Conservation (phyloP, 257 asterid species). For the Nicotiana tabacum region DNA sequence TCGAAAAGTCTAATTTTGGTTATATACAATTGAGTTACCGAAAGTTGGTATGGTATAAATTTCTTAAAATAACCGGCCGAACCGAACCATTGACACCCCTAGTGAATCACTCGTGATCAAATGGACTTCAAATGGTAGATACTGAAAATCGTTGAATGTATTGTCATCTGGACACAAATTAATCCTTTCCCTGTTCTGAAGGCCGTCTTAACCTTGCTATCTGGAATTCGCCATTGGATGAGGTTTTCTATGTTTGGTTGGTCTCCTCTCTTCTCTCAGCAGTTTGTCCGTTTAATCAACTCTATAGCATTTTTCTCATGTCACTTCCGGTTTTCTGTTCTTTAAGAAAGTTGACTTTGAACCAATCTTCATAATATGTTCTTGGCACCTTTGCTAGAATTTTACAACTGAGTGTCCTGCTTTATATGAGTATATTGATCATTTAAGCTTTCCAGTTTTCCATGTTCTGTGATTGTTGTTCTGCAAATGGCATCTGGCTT, state of each 20-base stretch:
- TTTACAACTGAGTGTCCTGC: neutral
- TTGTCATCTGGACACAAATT: neutral
- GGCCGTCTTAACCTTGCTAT: neutral
- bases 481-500: neutral
- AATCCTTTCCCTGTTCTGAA: neutral
- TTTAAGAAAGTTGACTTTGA: neutral
- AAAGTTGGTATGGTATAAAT: no score
- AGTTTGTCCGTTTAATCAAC: conserved; percentile 6
- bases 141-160: neutral
- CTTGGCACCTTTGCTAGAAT: neutral
- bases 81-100: no score
- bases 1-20: no score
- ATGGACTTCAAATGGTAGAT: neutral
- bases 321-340: neutral
- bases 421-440: neutral
- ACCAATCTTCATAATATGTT: neutral
- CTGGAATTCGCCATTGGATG: neutral
- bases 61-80: no score
- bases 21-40: no score
- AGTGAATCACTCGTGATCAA: neutral
- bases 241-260: neutral
- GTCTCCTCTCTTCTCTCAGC: neutral
- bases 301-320: neutral
- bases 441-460: neutral
- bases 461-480: neutral